These are phyloP conservation scores for Aureobasidium uvarum DNA, from an alignment of 2,329 filamentous ascomycete species.

Conservation along the genomic window DNA sequence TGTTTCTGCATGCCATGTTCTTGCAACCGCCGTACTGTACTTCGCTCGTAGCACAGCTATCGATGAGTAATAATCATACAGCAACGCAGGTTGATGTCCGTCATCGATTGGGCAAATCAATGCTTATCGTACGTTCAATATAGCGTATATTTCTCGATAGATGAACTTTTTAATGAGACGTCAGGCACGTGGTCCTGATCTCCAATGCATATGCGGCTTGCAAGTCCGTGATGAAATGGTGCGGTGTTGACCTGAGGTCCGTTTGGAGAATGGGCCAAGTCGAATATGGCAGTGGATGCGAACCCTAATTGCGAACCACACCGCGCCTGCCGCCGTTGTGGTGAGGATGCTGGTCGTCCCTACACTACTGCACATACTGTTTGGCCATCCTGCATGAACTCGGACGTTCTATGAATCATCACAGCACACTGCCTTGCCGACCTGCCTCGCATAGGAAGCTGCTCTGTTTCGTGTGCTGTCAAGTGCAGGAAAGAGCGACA, in stretches of 20 bases:
- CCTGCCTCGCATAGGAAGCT: neutral
- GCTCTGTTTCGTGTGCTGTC: neutral
- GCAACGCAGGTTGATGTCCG: neutral
- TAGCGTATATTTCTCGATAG: slow-evolving; percentile 3
- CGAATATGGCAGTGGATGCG: neutral
- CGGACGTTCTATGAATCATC: neutral
- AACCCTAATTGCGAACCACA: slow-evolving; percentile 2
- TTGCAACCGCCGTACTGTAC: neutral
- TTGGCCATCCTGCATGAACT: slow-evolving; percentile 17
- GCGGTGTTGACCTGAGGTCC: neutral
- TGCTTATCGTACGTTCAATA: slow-evolving; percentile 16
- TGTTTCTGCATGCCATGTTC: neutral
- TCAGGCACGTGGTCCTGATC: slow-evolving; percentile 21
- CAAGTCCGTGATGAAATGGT: neutral
- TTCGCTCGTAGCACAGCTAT: neutral
- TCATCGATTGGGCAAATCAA: slow-evolving; percentile 7
- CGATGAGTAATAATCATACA: neutral
- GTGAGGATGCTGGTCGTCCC: neutral
- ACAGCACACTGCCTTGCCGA: neutral
- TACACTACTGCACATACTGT: slow-evolving; percentile 12
- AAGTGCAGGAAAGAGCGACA: neutral
- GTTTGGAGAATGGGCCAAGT: neutral
- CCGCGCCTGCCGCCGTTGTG: neutral
- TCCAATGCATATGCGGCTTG: slow-evolving; percentile 20
- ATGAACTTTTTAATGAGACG: slow-evolving; percentile 9